phyloP scores from a whole-genome alignment of 305 asterid genomes.

The Fraxinus xanthoxyloides region DNA sequence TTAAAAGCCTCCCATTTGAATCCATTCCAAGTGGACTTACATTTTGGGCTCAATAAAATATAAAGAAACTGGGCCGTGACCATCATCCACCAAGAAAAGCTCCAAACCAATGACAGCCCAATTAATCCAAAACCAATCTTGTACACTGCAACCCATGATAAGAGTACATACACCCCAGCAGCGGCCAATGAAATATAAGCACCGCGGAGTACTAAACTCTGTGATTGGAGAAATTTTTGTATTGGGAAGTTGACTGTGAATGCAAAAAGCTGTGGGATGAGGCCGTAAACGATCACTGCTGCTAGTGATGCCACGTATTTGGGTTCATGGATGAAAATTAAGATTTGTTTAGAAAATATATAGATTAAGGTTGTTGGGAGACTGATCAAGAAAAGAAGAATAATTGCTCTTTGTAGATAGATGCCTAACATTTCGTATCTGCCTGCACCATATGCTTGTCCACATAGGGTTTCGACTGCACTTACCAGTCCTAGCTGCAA shows the following conservation, averaged over 20 bases:
- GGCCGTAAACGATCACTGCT: slow-evolving; percentile 31
- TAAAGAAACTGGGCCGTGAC: slow-evolving; percentile 37
- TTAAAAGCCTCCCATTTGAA: slow-evolving; percentile 33
- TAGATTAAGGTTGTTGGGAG: slow-evolving; percentile 30
- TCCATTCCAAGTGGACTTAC: slow-evolving; percentile 41
- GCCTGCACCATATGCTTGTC: slow-evolving; percentile 42
- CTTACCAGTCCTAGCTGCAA: slow-evolving; percentile 48
- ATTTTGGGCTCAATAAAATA: slow-evolving; percentile 30
- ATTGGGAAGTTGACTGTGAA: slow-evolving; percentile 41
- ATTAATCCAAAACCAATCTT: slow-evolving; percentile 29
- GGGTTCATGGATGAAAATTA: slow-evolving; percentile 32
- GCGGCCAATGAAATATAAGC: slow-evolving; percentile 38
- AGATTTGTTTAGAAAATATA: slow-evolving; percentile 22
- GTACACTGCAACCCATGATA: slow-evolving; percentile 34
- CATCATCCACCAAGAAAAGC: slow-evolving; percentile 45
- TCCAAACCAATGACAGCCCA: slow-evolving; percentile 35
- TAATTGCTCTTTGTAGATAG: slow-evolving; percentile 27
- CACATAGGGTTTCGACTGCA: slow-evolving; percentile 50
- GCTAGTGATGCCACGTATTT: slow-evolving; percentile 30
- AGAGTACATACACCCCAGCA: slow-evolving; percentile 22
- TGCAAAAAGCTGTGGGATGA: slow-evolving; percentile 42
- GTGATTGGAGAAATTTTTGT: slow-evolving; percentile 43
- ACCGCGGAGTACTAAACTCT: slow-evolving; percentile 36
- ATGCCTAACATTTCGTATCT: slow-evolving; percentile 33
- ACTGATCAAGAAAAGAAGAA: slow-evolving; percentile 25